These are phyloP conservation scores for Colletotrichum musae DNA, from an alignment of 2,329 filamentous ascomycete genomes.

Conservation along the genomic window DNA sequence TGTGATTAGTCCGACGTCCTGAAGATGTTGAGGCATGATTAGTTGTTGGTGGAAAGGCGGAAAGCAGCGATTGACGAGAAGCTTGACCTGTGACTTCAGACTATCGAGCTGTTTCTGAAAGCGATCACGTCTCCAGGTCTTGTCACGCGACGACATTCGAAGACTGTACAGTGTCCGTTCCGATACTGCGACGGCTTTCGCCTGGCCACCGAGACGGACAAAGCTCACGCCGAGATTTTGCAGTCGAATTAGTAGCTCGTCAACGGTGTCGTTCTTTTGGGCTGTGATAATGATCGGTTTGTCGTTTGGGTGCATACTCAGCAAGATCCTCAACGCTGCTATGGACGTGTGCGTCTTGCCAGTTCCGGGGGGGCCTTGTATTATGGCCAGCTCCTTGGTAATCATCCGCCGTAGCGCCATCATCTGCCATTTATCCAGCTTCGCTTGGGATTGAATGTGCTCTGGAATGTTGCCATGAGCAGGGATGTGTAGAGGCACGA, in stretches of 20 bases:
- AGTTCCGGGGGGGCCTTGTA: constrained; percentile 85
- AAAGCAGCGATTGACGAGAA: constrained; percentile 18
- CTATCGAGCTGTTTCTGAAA: constrained; percentile 19
- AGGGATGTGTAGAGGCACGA: not conserved
- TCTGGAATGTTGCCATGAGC: constrained; percentile 14
- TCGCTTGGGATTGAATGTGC: constrained; percentile 44
- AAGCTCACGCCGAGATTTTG: constrained; percentile 69
- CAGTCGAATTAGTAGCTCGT: constrained; percentile 81
- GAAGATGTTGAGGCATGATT: constrained; percentile 20
- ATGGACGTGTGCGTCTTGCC: constrained; percentile 88
- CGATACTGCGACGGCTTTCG: constrained; percentile 75
- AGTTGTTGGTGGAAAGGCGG: constrained; percentile 10
- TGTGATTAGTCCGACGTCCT: constrained; percentile 24
- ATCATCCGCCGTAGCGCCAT: constrained; percentile 78
- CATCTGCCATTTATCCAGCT: constrained; percentile 80
- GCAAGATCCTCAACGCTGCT: constrained; percentile 75
- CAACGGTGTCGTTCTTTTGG: constrained; percentile 92
- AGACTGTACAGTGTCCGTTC: constrained; percentile 77
- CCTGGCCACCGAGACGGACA: constrained; percentile 75
- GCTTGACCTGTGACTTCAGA: constrained; percentile 16
- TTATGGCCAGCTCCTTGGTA: constrained; percentile 78
- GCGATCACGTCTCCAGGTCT: constrained; percentile 8
- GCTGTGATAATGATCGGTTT: constrained; percentile 84
- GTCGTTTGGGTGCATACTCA: constrained; percentile 70
- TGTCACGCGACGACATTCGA: constrained; percentile 49